Conservation (phyloP, 495 filamentous ascomycete species). For the Neurospora sp. region DNA sequence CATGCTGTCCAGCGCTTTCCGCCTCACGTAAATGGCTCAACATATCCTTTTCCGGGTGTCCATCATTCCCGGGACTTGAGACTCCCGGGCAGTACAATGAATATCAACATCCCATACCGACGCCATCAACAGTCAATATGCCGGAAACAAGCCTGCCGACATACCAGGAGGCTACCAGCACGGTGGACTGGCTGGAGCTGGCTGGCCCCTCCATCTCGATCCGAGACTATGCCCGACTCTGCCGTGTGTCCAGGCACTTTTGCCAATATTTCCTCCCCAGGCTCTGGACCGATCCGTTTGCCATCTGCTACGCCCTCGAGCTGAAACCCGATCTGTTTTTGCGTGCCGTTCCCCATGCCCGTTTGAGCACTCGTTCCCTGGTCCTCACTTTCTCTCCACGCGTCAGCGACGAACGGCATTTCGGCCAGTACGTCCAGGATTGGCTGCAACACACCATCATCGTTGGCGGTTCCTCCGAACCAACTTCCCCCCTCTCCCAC, state of each 20-base stretch:
- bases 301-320: conserved; percentile 11
- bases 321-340: background rate
- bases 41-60: background rate
- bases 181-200: conserved; percentile 33
- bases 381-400: background rate
- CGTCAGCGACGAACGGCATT: no score
- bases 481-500: background rate
- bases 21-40: background rate
- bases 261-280: conserved; percentile 32
- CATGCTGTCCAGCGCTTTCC: background rate
- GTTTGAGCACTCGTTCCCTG: background rate
- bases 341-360: background rate
- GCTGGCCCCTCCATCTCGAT: conserved; percentile 27
- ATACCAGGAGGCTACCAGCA: conserved; percentile 30
- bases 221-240: conserved; percentile 28
- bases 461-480: no score
- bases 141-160: conserved; percentile 22
- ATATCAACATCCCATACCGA: background rate
- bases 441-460: no score
- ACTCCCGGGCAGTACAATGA: background rate
- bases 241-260: conserved; percentile 32
- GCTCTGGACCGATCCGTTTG: conserved; percentile 35
- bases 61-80: background rate
- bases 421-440: no score
- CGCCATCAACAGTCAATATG: background rate